A percentile compares a stretch with the other conserved stretches of the same genome.
Conservation (phyloP, 2,329 filamentous ascomycete species). For the Monosporascus cannonballus region DNA sequence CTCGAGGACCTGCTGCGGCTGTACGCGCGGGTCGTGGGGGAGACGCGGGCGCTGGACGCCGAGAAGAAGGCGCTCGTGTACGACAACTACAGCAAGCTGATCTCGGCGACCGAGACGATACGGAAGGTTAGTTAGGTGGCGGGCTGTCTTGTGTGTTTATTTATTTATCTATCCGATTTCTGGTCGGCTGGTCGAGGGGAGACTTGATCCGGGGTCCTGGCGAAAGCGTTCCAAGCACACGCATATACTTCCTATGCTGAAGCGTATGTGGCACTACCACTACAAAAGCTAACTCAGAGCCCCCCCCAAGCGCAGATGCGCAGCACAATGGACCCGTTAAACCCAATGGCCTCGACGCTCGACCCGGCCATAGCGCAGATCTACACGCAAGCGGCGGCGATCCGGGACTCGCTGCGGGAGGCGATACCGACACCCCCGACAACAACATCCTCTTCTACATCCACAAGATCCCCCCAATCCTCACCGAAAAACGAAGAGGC, state of each 20-base stretch:
- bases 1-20: slow-evolving; percentile 64
- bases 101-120: slow-evolving; percentile 94
- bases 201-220: no score
- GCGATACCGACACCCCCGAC: slow-evolving; percentile 41
- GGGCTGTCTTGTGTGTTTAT: no score
- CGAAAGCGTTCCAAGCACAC: no score
- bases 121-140: slow-evolving; percentile 48
- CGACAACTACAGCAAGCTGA: slow-evolving; percentile 96
- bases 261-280: no score
- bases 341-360: slow-evolving; percentile 66
- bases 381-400: slow-evolving; percentile 53
- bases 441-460: slow-evolving; percentile 11
- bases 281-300: background rate
- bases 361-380: slow-evolving; percentile 71
- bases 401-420: slow-evolving; percentile 45
- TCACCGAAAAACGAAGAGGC: slow-evolving; percentile 17
- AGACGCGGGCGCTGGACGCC: slow-evolving; percentile 85
- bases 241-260: no score
- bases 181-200: no score
- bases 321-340: slow-evolving; percentile 72
- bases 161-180: no score
- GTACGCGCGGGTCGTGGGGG: slow-evolving; percentile 67
- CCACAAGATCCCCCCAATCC: background rate
- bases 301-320: slow-evolving; percentile 53
- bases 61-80: slow-evolving; percentile 97